A percentile compares a stretch with the other conserved stretches of the same genome.
phyloP scores from a whole-genome alignment of 305 asterid genomes.

The Plantago lanceolata region DNA sequence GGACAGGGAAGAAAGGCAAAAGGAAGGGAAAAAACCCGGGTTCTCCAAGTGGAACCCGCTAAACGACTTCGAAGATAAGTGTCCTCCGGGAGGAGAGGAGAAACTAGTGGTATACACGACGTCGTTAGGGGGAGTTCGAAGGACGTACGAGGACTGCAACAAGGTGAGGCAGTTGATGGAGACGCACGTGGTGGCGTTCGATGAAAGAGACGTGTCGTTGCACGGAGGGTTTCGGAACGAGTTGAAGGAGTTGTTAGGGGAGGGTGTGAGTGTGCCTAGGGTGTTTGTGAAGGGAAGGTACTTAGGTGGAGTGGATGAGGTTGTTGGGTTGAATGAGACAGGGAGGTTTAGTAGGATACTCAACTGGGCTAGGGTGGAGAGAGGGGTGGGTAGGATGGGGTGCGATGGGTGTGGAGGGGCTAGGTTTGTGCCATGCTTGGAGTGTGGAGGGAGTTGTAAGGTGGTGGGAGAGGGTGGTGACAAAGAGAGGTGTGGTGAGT shows the following conservation, averaged over 20 bases:
- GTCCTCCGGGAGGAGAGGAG: conserved; percentile 73
- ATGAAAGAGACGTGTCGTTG: conserved; percentile 75
- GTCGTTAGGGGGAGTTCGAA: conserved; percentile 77
- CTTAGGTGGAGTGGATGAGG: conserved; percentile 73
- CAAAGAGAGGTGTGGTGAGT: conserved; percentile 56
- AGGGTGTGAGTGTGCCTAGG: conserved; percentile 49
- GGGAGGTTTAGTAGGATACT: conserved; percentile 63
- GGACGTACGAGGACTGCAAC: conserved; percentile 76
- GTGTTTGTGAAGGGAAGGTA: conserved; percentile 86
- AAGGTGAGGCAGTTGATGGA: conserved; percentile 60
- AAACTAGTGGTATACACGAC: conserved; percentile 78
- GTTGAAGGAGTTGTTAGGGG: conserved; percentile 56
- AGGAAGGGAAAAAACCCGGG: conserved; percentile 45
- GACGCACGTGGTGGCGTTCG: conserved; percentile 63
- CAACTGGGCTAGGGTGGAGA: conserved; percentile 72
- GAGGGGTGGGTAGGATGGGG: conserved; percentile 71
- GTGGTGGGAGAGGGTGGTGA: conserved; percentile 43
- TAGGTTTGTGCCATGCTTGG: conserved; percentile 78
- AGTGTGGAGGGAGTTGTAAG: conserved; percentile 82
- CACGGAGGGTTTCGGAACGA: conserved; percentile 64
- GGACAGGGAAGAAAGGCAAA: conserved; percentile 49
- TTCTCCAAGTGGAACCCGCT: conserved; percentile 55
- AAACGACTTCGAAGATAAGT: conserved; percentile 54
- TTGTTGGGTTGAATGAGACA: conserved; percentile 61
- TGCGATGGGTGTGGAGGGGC: conserved; percentile 91